Evolutionary conservation across 805 yeast species (phyloP).

Genomic region (Kazachstania taianensis): DNA sequence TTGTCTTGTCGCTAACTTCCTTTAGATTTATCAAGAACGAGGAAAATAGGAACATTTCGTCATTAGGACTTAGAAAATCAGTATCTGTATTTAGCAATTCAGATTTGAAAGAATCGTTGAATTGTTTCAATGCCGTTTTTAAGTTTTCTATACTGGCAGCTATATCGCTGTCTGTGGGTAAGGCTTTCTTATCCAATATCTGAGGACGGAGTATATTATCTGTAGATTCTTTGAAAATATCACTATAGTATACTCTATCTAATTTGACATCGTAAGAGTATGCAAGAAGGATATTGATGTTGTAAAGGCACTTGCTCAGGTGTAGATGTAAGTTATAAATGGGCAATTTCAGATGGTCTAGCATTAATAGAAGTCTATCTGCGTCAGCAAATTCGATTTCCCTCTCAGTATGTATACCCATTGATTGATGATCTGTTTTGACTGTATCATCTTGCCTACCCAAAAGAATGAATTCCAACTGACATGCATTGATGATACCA

Average conservation of each 20-base stretch:
- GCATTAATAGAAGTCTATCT: constrained; percentile 23
- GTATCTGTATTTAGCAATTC: constrained; percentile 20
- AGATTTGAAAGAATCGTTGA: constrained; percentile 29
- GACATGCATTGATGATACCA: constrained; percentile 41
- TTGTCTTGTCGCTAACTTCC: constrained; percentile 29
- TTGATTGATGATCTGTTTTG: constrained; percentile 11
- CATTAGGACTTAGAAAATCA: constrained; percentile 35
- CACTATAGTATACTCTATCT: constrained; percentile 11
- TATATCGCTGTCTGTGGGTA: constrained; percentile 21
- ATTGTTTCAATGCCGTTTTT: constrained; percentile 26
- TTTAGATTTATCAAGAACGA: constrained; percentile 41
- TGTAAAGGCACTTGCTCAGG: constrained; percentile 28
- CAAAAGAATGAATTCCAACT: constrained; percentile 33
- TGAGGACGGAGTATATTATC: constrained; percentile 6
- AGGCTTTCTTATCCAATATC: constrained; percentile 11
- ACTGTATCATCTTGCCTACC: constrained; percentile 12
- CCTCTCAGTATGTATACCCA: constrained; percentile 18
- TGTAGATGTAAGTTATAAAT: constrained; percentile 28
- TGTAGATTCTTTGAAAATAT: constrained; percentile 13
- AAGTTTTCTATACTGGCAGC: constrained; percentile 18
- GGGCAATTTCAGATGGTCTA: constrained; percentile 26
- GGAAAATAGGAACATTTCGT: constrained; percentile 40
- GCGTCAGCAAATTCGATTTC: constrained; percentile 33
- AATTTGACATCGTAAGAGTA: constrained; percentile 34
- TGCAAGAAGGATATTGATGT: constrained; percentile 29